Conservation (phyloP, 306 rosid species). For the Datisca glomerata region DNA sequence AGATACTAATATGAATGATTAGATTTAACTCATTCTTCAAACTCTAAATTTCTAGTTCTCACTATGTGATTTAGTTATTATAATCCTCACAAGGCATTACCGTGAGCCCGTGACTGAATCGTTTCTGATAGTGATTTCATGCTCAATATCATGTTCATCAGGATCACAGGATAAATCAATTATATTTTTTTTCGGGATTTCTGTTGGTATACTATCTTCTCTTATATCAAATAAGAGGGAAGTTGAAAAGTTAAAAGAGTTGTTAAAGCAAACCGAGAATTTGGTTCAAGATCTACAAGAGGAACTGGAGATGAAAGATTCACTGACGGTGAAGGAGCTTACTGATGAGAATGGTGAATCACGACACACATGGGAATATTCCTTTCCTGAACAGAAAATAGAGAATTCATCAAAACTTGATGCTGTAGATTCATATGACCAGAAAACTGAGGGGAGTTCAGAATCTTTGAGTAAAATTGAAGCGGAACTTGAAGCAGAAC, state of each 20-base stretch:
- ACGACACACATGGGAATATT: conserved; percentile 33
- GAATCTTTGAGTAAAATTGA: conserved; percentile 72
- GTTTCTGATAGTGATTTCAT: background rate
- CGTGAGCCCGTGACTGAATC: no score
- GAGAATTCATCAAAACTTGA: conserved; percentile 22
- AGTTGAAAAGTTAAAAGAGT: conserved; percentile 37
- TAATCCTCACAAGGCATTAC: no score
- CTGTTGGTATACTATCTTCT: conserved; percentile 49
- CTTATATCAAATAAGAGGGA: conserved; percentile 37
- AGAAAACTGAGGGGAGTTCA: conserved; percentile 42
- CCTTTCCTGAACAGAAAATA: conserved; percentile 24
- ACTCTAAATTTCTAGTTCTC: no score
- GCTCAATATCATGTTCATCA: conserved; percentile 1
- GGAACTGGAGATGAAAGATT: conserved; percentile 81
- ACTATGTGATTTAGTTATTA: background rate
- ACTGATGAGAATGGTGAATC: conserved; percentile 43
- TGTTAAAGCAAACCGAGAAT: conserved; percentile 57
- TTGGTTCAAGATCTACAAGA: conserved; percentile 87
- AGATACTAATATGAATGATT: no score
- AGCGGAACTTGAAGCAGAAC: conserved; percentile 98
- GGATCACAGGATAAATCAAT: conserved; percentile 7
- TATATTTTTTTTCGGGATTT: conserved; percentile 59
- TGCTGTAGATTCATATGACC: conserved; percentile 21
- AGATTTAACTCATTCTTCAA: no score
- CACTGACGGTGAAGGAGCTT: conserved; percentile 67